Evolutionary conservation across 495 filamentous ascomycete species (phyloP).

Genomic region (Penicillium cosmopolitanum): DNA sequence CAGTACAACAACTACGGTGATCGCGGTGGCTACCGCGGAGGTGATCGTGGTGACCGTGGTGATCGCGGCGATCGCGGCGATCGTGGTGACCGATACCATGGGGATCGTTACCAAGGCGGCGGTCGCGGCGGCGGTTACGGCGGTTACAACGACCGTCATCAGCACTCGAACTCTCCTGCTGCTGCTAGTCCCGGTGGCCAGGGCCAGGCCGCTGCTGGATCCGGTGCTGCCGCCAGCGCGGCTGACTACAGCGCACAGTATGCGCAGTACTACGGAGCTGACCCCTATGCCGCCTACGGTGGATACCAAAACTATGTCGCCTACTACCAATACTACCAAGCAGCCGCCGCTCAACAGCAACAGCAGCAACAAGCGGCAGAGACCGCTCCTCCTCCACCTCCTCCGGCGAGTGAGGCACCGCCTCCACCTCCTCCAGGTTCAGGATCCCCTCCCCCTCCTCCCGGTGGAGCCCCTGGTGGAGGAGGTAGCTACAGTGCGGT

Average conservation of each 20-base stretch:
- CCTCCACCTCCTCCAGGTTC: constrained; percentile 66
- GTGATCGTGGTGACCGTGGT: constrained; percentile 29
- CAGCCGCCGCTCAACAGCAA: constrained; percentile 58
- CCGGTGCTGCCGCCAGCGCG: constrained; percentile 38
- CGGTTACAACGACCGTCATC: constrained; percentile 42
- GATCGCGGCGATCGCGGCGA: constrained; percentile 49
- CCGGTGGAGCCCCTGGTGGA: constrained; percentile 49
- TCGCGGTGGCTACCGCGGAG: constrained; percentile 34
- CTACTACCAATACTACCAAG: constrained; percentile 72
- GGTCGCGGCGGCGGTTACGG: constrained; percentile 35
- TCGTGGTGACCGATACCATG: constrained; percentile 28
- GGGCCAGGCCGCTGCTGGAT: constrained; percentile 26
- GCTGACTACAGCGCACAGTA: constrained; percentile 78
- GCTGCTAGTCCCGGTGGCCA: constrained; percentile 40
- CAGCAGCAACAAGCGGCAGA: constrained; percentile 41
- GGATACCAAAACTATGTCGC: constrained; percentile 78
- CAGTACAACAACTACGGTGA: constrained; percentile 65
- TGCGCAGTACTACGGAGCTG: constrained; percentile 78
- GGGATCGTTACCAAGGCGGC: constrained; percentile 28
- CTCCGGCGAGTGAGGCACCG: constrained; percentile 64
- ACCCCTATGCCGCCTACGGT: constrained; percentile 92
- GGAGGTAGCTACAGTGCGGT: constrained; percentile 71
- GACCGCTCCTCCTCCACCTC: constrained; percentile 58
- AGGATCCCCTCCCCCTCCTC: constrained; percentile 69
- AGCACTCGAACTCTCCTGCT: constrained; percentile 34